Base-by-base conservation (phyloP, 2,329 filamentous ascomycete species). In the Colletotrichum liaoningense region DNA sequence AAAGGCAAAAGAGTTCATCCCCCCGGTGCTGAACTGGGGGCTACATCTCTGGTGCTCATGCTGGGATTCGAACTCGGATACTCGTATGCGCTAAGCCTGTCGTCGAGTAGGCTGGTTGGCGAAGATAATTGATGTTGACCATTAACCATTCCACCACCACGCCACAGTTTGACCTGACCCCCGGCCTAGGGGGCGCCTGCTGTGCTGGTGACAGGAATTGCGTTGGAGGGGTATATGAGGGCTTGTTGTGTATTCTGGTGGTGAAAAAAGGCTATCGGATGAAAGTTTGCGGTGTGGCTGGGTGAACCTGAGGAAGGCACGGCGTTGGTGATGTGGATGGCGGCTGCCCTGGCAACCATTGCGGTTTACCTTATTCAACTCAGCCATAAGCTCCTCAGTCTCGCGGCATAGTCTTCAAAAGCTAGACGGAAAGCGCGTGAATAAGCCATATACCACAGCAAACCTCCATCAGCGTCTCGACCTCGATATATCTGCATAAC, bases 141-240 rank as follows among this genome's bases (percentile, higher is more conserved):
- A 19, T 19, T 19, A 46, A 46, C 14, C 42, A 38, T 38, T 38
- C 42, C 42, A 19, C 19, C 42, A 46, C 42, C 42, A 46, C 42
- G 42, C 16, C 42, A 46, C 42, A 67, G 42, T 60, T 67, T 26
- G 65, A 67, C 42, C 42, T 46, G 42, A 67, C 65, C 7, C 28
- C 28, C 28, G 65, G 55, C 8, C 26, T 60, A 26, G 42, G 42
- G 7, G 19, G 16, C 19, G 42, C 16, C 42, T 46, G 42, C 42
- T 46, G 42, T 46, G 42, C 42, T 46, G 42, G 42, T 46, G 42
- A 46, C 42, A 46, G 16, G 19, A 46, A 46, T n/a, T 8, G 7
- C 7, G 42, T 9, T 46, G 42, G 19, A n/a, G 42, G 16, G 42
- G 6, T n/a, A 19, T 46, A 19, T 46, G 4, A n/a, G 42, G 42